Conservation (phyloP, 768 basidiomycete species). For the Leccinum subtestaceum region DNA sequence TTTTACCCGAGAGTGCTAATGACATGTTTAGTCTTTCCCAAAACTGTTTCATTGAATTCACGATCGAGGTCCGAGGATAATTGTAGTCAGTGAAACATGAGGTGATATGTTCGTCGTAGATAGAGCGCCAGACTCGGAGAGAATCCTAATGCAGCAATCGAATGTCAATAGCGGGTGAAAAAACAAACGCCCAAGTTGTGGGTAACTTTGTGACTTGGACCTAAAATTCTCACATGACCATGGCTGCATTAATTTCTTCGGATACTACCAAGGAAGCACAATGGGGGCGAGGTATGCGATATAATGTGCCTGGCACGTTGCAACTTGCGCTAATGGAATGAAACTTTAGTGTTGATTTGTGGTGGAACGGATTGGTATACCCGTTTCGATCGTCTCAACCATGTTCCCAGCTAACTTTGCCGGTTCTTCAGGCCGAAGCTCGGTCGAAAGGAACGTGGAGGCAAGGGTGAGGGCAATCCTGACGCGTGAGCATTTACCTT, state of each 20-base stretch:
- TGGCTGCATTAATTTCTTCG: slow-evolving; percentile 26
- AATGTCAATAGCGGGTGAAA: slow-evolving; percentile 11
- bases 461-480: slow-evolving; percentile 40
- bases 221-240: slow-evolving; percentile 28
- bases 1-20: slow-evolving; percentile 1
- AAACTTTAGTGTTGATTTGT: slow-evolving; percentile 65
- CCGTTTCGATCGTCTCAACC: background rate
- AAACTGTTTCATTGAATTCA: slow-evolving; percentile 3
- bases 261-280: slow-evolving; percentile 31
- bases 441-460: slow-evolving; percentile 69
- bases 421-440: slow-evolving; percentile 59
- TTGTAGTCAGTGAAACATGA: background rate
- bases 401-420: slow-evolving; percentile 9
- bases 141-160: slow-evolving; percentile 32
- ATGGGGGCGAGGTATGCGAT: slow-evolving; percentile 43
- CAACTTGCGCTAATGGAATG: slow-evolving; percentile 14
- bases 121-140: slow-evolving; percentile 25
- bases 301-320: slow-evolving; percentile 9
- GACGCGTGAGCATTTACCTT: slow-evolving; percentile 28
- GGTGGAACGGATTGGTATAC: slow-evolving; percentile 88
- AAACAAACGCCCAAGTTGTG: slow-evolving; percentile 13
- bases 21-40: background rate
- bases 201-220: slow-evolving; percentile 18
- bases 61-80: background rate
- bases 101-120: slow-evolving; percentile 19